Evolutionary conservation across 192 early-diverging fungal species (phyloP).

Genomic region (Thoreauomyces humboldtii): DNA sequence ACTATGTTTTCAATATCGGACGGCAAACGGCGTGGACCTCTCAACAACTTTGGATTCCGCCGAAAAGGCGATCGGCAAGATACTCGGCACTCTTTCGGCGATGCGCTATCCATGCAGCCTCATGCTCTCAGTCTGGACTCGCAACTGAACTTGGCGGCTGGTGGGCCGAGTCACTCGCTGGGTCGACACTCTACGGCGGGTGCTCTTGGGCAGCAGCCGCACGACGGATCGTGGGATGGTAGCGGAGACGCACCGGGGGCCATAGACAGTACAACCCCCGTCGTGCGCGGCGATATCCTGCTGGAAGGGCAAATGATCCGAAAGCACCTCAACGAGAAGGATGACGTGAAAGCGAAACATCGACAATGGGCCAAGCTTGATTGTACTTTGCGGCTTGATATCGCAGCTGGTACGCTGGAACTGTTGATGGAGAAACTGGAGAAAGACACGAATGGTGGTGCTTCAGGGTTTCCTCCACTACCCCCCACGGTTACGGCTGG

Average conservation of each 20-base stretch:
- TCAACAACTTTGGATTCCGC: background rate
- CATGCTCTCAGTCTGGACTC: slow-evolving; percentile 23
- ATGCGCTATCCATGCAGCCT: too few relatives aligned
- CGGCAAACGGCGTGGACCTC: background rate
- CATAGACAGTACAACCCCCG: too few relatives aligned
- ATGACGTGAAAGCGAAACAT: slow-evolving; percentile 72
- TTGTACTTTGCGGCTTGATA: slow-evolving; percentile 53
- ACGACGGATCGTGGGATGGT: slow-evolving; percentile 1
- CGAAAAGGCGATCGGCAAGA: slow-evolving; percentile 3
- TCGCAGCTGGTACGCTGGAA: slow-evolving; percentile 64
- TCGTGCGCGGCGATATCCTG: slow-evolving; percentile 1
- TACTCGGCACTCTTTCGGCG: too few relatives aligned
- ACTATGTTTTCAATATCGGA: slow-evolving; percentile 26
- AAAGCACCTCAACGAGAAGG: slow-evolving; percentile 79
- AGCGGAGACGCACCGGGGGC: background rate
- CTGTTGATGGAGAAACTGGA: slow-evolving; percentile 83
- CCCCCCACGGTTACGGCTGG: too few relatives aligned
- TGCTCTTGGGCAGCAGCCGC: background rate
- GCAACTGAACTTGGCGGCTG: slow-evolving; percentile 11
- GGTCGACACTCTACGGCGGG: slow-evolving; percentile 10
- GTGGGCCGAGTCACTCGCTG: background rate
- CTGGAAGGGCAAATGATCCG: slow-evolving; percentile 79
- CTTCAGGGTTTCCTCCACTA: too few relatives aligned
- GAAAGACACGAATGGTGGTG: slow-evolving; percentile 19
- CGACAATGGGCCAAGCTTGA: slow-evolving; percentile 83